Conservation (phyloP, 768 basidiomycete species). For the Naganishia kalamii region DNA sequence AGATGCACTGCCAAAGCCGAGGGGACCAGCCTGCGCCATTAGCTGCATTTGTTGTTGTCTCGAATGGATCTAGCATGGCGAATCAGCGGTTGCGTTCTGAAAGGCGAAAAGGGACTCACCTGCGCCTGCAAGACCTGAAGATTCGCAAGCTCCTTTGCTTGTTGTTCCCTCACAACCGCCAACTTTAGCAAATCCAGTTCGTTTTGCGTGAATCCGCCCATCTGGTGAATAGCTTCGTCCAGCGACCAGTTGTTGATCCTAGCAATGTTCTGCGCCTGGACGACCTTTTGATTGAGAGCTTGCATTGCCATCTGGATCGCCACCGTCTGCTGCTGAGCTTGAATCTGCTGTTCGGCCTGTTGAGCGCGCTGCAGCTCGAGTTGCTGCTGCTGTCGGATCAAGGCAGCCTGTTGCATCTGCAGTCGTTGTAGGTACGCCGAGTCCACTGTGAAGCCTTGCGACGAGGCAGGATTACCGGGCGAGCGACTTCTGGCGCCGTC, state of each 20-base stretch:
- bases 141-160: conserved; percentile 14
- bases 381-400: conserved; percentile 10
- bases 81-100: not conserved
- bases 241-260: conserved; percentile 13
- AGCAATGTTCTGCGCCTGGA: conserved; percentile 21
- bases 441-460: not conserved
- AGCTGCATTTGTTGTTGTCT: conserved; percentile 21
- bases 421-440: not conserved
- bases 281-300: conserved; percentile 21
- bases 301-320: conserved; percentile 16
- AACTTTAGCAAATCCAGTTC: conserved; percentile 19
- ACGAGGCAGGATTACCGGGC: not conserved
- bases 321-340: conserved; percentile 6
- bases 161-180: conserved; percentile 14
- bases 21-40: not conserved
- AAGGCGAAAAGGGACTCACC: not conserved
- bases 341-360: not conserved
- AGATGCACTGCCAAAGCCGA: conserved; percentile 2
- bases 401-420: conserved; percentile 1
- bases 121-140: conserved; percentile 1
- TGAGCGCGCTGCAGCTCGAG: not conserved
- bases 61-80: not conserved
- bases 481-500: not conserved
- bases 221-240: conserved; percentile 16
- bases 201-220: conserved; percentile 21